Base-by-base conservation (phyloP, 345 rosid species). In the Toxicodendron radicans region DNA sequence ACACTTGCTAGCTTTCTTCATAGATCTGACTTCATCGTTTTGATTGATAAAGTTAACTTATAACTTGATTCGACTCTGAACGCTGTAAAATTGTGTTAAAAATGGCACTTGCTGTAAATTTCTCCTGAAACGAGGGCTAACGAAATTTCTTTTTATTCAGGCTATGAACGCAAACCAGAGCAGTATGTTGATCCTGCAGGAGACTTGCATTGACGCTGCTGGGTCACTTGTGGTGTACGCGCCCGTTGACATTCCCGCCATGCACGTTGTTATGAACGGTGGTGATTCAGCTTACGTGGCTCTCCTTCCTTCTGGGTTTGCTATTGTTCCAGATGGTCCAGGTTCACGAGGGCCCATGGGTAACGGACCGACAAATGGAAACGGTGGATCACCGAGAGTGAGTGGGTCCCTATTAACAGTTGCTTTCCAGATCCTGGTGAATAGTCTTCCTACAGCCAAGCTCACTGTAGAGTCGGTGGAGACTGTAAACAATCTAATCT, bases 171-270 rank as follows among this genome's bases (percentile, higher is more conserved):
- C 99, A 20, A 92, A 83, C 79, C 95, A 96, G 90, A 95, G 92
- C 72, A 84, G 97, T 73, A 96, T 96, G 98, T 75, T 96, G 68
- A 93, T 96, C 66, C 84, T 96, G 30, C 99, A 93, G 77, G 99
- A 96, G 87, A 96, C 97, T 1, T 92, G 94, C 87, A 87, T 87
- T 73, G 99, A 96, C 88, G 88, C 95, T 0, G 84, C 97, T 58
- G 98, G 98, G 43, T 93, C 99, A 54, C 91, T 92, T 78, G 97
- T 96, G 5, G 99, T 96, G 48, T 93, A 96, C 95, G 98, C 97
- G 32, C 99, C 99, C 4, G 98, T 96, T 21, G 99, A 96, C 84
- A 86, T 93, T 1, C 94, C 97, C 0, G 97, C 98, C 65, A 96
- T 96, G 99, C 97, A 88, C 79, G 85, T 87, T 16, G 98, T 96